Evolutionary conservation across 2,329 filamentous ascomycete genomes (phyloP).

Genomic region (Biscogniauxia sp.): DNA sequence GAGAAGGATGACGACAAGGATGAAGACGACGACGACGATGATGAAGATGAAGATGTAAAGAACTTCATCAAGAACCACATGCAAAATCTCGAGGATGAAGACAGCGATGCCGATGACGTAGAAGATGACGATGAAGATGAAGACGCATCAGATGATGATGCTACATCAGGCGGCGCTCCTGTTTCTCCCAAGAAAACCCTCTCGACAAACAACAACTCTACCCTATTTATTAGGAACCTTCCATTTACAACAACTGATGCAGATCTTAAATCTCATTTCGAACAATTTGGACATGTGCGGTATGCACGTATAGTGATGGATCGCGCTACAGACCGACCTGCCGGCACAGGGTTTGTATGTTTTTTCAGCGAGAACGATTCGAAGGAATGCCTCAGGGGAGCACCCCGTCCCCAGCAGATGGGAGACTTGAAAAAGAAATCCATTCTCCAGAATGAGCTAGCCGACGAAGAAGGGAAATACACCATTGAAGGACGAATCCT

Average conservation of each 20-base stretch:
- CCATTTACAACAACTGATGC: constrained; percentile 87
- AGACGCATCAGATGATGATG: constrained; percentile 18
- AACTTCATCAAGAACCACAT: constrained; percentile 60
- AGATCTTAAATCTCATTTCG: constrained; percentile 79
- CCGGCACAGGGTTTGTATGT: constrained; percentile 92
- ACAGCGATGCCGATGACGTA: constrained; percentile 43
- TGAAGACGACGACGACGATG: constrained; percentile 32
- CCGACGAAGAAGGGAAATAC: constrained; percentile 80
- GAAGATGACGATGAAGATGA: constrained; percentile 35
- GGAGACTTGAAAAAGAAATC: constrained; percentile 66
- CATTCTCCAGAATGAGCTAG: constrained; percentile 80
- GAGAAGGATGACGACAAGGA: constrained; percentile 29
- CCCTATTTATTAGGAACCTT: constrained; percentile 89
- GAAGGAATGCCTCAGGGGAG: constrained; percentile 69
- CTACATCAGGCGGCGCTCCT: constrained; percentile 20
- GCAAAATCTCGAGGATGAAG: constrained; percentile 57
- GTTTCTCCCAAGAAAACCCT: constrained; percentile 28
- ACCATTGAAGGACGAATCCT: constrained; percentile 88
- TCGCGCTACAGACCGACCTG: constrained; percentile 77
- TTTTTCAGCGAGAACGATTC: constrained; percentile 79
- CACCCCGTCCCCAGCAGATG: constrained; percentile 59
- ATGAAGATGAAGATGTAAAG: constrained; percentile 39
- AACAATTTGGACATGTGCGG: constrained; percentile 80
- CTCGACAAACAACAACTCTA: constrained; percentile 66
- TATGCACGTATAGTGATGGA: constrained; percentile 94